Evolutionary conservation across 352 stramenopile species (phyloP), one percentile per base, ranked within the genome.

Genomic region (Phytophthora rubi): DNA sequence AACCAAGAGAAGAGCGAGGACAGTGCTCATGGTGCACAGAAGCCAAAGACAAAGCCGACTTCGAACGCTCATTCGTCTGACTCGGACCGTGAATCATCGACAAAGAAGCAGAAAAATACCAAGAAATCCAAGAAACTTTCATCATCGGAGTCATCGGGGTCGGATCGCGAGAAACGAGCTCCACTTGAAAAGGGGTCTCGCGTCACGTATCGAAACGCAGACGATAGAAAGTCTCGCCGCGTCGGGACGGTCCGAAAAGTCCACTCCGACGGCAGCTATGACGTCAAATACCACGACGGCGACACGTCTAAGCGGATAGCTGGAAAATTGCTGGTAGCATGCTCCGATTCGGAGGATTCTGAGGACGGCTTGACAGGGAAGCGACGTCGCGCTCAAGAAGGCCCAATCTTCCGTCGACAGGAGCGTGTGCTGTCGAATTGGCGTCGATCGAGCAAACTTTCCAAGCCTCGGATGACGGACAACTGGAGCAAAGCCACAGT

Each of bases 221-320:
- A 73, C 5, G 65, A 84, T 33, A 42, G 16, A 0, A 82, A 76
- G 47, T 65, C 71, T 3, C 62, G 70, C n/a, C 72, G 77, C 0
- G 51, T 80, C 59, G 74, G 75, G 6, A 57, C 47, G 33, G 67
- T 89, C 8, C 66, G 68, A 9, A 80, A 74, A 6, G 55, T 87
- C 0, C 84, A 88, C 57, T 73, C 72, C 0, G 76, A 94, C 33
- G 74, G 77, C 10, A 93, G 72, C 16, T 92, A 76, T 32, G 87
- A 94, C 39, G 28, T 96, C 1, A 53, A 76, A 54, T 96, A 93
- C 60, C 55, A 69, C 4, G 75, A 91, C 39, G 86, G 83, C 0
- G 83, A 93, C 3, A 69, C 47, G 0, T 49, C 59, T 12, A 84
- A 80, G 32, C 69, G 80, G 6, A 55, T 97, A 0, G 53, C 62